Evolutionary conservation across 2,329 filamentous ascomycete genomes (phyloP), one percentile per base, ranked within the genome.

Genomic region (Knoxdaviesia capensis): DNA sequence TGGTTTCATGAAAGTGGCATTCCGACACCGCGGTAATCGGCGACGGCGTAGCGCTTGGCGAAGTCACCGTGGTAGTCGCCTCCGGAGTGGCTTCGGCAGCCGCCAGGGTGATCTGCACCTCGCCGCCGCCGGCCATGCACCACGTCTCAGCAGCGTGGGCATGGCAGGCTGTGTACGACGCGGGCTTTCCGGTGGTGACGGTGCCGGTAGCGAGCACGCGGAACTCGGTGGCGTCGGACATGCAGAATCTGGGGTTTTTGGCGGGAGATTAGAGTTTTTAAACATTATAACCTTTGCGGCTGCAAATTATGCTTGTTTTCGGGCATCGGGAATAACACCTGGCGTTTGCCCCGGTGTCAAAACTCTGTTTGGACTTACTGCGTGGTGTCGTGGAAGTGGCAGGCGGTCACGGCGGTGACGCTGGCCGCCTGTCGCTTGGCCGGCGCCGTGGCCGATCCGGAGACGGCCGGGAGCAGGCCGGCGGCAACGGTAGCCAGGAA

Each of bases 151-250:
- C 51, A 10, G 61, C 75, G 55, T 83, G 77, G 1, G 57, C 50
- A 53, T 83, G 77, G 52, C 80, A 83, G 42, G 58, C 71, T 0
- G 75, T 80, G 50, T 74, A 81, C 41, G 69, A 59, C 0, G 74
- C 60, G 1, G 77, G 74, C 10, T 73, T 55, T 39, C 68, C 66
- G 38, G 65, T 63, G 1, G 68, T 74, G 10, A 63, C 64, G 4
- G 70, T 78, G 4, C 62, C 59, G 7, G 65, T 64, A 3, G 62
- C 57, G 38, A 61, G 56, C 28, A 67, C 56, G 32, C 56, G 49
- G 42, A 62, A 66, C 50, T 67, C 63, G 0, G 56, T 56, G 7
- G 55, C 52, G 39, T 57, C 60, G 32, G 57, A 60, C 48, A 65
- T 55, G 48, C 66, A 70, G 47, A 56, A 62, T 8, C 65, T 68